Evolutionary conservation across 1,284 basidiomycete genomes (phyloP).

Genomic region (Caloboletus firmus): DNA sequence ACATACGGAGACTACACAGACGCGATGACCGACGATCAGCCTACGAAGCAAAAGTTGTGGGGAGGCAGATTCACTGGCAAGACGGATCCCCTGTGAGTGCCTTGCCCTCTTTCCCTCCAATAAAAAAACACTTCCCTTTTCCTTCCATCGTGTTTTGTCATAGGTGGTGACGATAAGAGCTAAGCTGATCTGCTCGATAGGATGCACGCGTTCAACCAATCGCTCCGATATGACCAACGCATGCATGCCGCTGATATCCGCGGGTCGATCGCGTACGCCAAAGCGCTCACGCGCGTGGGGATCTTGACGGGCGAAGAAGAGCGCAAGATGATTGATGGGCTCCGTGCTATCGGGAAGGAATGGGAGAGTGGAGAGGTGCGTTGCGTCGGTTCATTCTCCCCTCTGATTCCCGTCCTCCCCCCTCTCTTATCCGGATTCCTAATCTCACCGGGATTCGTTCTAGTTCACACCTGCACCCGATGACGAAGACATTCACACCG

Average conservation of each 20-base stretch:
- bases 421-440: no score
- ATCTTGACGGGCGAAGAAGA: slow-evolving; percentile 82
- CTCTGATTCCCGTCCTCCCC: no score
- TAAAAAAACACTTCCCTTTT: no score
- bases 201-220: slow-evolving; percentile 96
- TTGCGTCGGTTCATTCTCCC: neutral
- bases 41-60: slow-evolving; percentile 82
- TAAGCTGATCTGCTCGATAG: slow-evolving; percentile 42
- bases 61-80: slow-evolving; percentile 89
- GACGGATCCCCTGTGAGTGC: slow-evolving; percentile 78
- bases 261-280: slow-evolving; percentile 95
- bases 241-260: slow-evolving; percentile 92
- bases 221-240: slow-evolving; percentile 89
- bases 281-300: slow-evolving; percentile 75
- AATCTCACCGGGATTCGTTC: neutral
- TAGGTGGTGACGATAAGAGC: slow-evolving; percentile 1
- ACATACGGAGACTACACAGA: neutral
- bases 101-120: slow-evolving; percentile 3
- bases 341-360: slow-evolving; percentile 77
- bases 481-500: slow-evolving; percentile 99
- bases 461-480: slow-evolving; percentile 76
- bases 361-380: slow-evolving; percentile 76
- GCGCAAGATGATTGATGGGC: slow-evolving; percentile 73
- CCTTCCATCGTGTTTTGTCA: neutral
- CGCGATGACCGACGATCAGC: slow-evolving; percentile 53